These are phyloP conservation scores for Croton laevigatus DNA, from an alignment of 441 rosid species.

Conservation along the genomic window DNA sequence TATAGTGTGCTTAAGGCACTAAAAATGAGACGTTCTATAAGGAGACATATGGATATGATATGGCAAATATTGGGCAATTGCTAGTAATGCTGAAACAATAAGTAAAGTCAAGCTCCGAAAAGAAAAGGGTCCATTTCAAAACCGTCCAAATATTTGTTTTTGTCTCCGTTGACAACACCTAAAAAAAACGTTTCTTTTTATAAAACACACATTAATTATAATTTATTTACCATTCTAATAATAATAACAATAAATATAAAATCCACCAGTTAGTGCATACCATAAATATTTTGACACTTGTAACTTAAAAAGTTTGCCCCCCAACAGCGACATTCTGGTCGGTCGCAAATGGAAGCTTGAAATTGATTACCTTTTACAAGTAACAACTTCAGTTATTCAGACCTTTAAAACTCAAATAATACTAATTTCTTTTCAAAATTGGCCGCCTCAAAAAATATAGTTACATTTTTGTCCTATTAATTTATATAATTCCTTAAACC, in stretches of 20 bases:
- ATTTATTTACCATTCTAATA: too few relatives aligned
- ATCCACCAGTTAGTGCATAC: background rate
- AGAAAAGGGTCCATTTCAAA: background rate
- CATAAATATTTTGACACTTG: conserved; percentile 4
- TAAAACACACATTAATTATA: background rate
- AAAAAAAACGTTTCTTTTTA: background rate
- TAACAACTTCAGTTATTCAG: conserved; percentile 12
- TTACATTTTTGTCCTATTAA: background rate
- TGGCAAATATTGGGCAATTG: too few relatives aligned
- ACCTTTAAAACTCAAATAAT: background rate
- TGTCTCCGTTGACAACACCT: conserved; percentile 8
- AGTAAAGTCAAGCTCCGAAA: conserved; percentile 1
- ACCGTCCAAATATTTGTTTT: conserved; percentile 6
- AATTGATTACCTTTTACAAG: background rate
- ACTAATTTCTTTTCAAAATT: background rate
- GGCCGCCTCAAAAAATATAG: background rate
- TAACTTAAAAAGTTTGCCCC: background rate
- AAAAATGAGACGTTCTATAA: too few relatives aligned
- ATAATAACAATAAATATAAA: background rate
- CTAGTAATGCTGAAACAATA: too few relatives aligned
- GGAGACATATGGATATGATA: too few relatives aligned
- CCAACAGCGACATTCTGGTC: conserved; percentile 11
- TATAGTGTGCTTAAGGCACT: too few relatives aligned
- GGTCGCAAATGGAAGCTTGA: conserved; percentile 15
- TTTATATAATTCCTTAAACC: conserved; percentile 8